phyloP scores from a whole-genome alignment of 2,329 filamentous ascomycete species.

The Microdochium trichocladiopsis region DNA sequence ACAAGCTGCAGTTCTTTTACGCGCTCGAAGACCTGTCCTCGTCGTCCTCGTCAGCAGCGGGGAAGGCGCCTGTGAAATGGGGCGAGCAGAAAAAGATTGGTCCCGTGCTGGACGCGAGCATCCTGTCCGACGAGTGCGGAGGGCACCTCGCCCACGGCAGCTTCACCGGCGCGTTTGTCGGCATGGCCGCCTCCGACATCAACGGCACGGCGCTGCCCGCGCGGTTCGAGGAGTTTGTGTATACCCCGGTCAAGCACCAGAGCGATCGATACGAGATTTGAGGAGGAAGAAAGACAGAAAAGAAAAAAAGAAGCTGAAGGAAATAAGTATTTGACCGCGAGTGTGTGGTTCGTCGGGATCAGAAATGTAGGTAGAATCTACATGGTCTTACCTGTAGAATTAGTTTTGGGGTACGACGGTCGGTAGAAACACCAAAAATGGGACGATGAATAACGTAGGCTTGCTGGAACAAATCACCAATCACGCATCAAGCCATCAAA shows the following conservation, averaged over 20 bases:
- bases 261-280: constrained; percentile 42
- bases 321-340: too few species aligned
- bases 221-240: constrained; percentile 43
- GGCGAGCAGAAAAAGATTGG: constrained; percentile 40
- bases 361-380: too few species aligned
- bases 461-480: too few species aligned
- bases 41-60: neutral
- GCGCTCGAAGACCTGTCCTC: constrained; percentile 26
- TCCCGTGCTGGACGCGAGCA: constrained; percentile 49
- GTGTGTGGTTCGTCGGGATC: neutral
- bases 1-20: constrained; percentile 48
- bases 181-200: constrained; percentile 47
- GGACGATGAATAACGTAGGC: too few species aligned
- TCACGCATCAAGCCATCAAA: too few species aligned
- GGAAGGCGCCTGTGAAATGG: constrained; percentile 9
- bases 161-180: constrained; percentile 56
- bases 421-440: too few species aligned
- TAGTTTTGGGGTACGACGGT: too few species aligned
- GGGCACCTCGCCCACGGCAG: constrained; percentile 54
- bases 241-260: constrained; percentile 37
- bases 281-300: neutral
- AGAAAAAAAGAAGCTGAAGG: neutral
- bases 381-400: too few species aligned
- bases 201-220: constrained; percentile 42
- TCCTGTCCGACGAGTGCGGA: constrained; percentile 56